phyloP scores from a whole-genome alignment of 768 basidiomycete species.

The Trametopsis cervina region DNA sequence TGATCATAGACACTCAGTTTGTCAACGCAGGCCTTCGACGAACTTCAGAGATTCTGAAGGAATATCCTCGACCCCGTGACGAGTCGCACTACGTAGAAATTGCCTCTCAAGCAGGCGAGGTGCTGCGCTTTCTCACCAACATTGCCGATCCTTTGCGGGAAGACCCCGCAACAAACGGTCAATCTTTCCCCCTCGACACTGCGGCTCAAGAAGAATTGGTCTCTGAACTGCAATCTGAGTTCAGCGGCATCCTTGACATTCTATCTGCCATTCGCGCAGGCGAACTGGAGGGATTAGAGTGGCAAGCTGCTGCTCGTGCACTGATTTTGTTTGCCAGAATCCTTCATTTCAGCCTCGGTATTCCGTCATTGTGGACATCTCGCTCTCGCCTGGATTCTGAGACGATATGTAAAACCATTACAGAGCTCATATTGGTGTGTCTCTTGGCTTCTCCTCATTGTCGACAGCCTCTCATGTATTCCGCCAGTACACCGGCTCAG shows the following conservation, averaged over 20 bases:
- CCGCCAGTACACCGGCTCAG: too few species aligned
- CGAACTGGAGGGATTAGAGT: slow-evolving; percentile 14
- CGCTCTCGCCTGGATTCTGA: slow-evolving; percentile 40
- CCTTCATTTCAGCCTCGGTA: slow-evolving; percentile 67
- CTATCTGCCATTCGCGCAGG: slow-evolving; percentile 21
- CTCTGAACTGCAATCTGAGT: slow-evolving; percentile 37
- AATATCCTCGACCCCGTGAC: slow-evolving; percentile 20
- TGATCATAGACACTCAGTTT: too few species aligned
- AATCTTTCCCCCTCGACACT: slow-evolving; percentile 45
- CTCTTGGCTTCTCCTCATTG: too few species aligned
- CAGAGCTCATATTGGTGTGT: slow-evolving; percentile 24
- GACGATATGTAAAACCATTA: slow-evolving; percentile 35
- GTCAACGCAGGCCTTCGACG: slow-evolving; percentile 68
- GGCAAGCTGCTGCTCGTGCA: slow-evolving; percentile 26
- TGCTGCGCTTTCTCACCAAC: slow-evolving; percentile 61
- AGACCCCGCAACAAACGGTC: slow-evolving; percentile 29
- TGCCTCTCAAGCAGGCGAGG: slow-evolving; percentile 48
- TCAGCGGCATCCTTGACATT: slow-evolving; percentile 34
- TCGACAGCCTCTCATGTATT: too few species aligned
- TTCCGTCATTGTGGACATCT: slow-evolving; percentile 50
- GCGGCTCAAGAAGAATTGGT: slow-evolving; percentile 54
- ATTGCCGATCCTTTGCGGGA: slow-evolving; percentile 61
- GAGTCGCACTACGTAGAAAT: slow-evolving; percentile 31
- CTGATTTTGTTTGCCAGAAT: slow-evolving; percentile 57
- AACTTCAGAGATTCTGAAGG: slow-evolving; percentile 49